Conservation (phyloP, 2,329 filamentous ascomycete species). For the Didymella keratinophila region DNA sequence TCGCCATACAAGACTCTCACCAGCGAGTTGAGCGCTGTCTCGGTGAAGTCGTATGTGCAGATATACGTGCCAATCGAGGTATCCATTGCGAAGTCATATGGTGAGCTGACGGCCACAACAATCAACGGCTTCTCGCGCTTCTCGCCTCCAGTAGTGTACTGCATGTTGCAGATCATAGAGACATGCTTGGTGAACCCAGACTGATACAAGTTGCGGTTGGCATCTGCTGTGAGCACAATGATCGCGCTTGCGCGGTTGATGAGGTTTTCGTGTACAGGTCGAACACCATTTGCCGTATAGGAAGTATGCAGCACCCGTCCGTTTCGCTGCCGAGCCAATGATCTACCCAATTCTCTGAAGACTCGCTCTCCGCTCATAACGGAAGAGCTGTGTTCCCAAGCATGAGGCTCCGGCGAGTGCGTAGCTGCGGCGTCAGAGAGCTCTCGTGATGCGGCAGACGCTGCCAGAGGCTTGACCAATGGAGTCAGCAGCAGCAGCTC, state of each 20-base stretch:
- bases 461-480: constrained; percentile 88
- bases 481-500: constrained; percentile 90
- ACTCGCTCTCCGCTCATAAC: constrained; percentile 93
- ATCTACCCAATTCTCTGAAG: constrained; percentile 86
- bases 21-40: constrained; percentile 84
- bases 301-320: constrained; percentile 92
- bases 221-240: constrained; percentile 90
- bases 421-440: constrained; percentile 67
- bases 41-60: constrained; percentile 96
- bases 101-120: constrained; percentile 91
- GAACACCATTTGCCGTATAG: constrained; percentile 90
- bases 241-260: constrained; percentile 89
- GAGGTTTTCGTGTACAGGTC: constrained; percentile 91
- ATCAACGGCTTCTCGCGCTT: constrained; percentile 81
- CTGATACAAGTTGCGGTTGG: constrained; percentile 92
- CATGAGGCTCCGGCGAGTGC: constrained; percentile 62
- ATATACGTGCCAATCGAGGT: constrained; percentile 89
- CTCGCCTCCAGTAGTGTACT: constrained; percentile 73
- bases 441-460: constrained; percentile 81
- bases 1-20: constrained; percentile 87
- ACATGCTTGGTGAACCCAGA: constrained; percentile 95
- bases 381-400: constrained; percentile 65
- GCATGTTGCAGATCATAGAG: constrained; percentile 91
- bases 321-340: constrained; percentile 83
- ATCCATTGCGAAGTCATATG: constrained; percentile 96